These are phyloP conservation scores for Calonectria naviculata DNA, from an alignment of 2,329 filamentous ascomycete species.

Conservation along the genomic window DNA sequence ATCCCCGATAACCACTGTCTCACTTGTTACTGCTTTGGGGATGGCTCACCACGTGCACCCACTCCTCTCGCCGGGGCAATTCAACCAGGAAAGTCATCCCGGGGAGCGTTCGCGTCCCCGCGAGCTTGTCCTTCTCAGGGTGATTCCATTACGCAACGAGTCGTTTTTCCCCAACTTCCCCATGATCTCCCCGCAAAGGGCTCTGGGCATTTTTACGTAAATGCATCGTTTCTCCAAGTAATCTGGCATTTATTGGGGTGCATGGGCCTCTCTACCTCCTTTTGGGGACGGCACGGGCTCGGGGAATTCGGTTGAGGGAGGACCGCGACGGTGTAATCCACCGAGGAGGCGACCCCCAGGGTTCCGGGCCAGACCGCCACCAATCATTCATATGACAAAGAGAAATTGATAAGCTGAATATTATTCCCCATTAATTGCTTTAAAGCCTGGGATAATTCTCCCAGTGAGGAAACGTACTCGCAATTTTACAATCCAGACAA, in stretches of 20 bases:
- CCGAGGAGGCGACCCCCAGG: background rate
- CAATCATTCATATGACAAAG: too few species aligned
- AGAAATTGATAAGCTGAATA: too few species aligned
- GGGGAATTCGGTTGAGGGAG: background rate
- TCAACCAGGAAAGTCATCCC: background rate
- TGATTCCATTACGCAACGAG: background rate
- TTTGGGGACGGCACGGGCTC: background rate
- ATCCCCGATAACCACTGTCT: background rate
- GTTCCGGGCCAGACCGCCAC: too few species aligned
- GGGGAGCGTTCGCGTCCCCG: background rate
- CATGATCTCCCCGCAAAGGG: background rate
- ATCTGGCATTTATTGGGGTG: background rate
- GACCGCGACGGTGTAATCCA: background rate
- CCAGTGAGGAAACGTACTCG: too few species aligned
- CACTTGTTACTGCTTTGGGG: background rate
- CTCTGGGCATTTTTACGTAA: background rate
- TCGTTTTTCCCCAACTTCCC: background rate
- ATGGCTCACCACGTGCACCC: background rate
- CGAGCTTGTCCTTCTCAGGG: background rate
- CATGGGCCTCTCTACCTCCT: background rate
- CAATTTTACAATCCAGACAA: too few species aligned
- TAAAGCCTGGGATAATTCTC: too few species aligned
- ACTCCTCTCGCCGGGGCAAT: background rate
- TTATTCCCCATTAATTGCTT: too few species aligned
- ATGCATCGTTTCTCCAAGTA: background rate